Conservation (phyloP, 1,139 yeast genomes). For the Pichia sp. region DNA sequence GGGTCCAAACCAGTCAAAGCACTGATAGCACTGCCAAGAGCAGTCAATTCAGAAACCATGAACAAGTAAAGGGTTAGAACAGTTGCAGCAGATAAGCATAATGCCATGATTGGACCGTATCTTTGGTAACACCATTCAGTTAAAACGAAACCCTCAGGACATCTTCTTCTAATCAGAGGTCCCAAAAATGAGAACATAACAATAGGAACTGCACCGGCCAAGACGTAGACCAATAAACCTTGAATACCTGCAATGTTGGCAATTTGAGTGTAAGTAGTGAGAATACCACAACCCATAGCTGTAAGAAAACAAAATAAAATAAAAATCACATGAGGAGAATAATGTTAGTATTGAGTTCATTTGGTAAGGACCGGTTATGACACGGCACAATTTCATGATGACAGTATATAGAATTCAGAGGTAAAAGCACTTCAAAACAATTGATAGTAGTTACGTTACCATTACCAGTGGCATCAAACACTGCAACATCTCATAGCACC, state of each 20-base stretch:
- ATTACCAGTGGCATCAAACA: too few species aligned
- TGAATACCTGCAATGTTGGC: conserved; percentile 84
- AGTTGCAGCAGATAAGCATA: conserved; percentile 75
- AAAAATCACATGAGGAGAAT: background rate
- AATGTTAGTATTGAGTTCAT: too few species aligned
- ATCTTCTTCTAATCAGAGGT: conserved; percentile 66
- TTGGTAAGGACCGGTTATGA: too few species aligned
- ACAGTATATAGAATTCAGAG: too few species aligned
- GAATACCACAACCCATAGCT: conserved; percentile 90
- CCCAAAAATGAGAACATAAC: conserved; percentile 76
- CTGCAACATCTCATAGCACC: too few species aligned
- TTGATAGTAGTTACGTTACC: too few species aligned
- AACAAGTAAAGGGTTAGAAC: conserved; percentile 80
- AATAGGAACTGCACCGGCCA: conserved; percentile 82
- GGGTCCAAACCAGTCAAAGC: conserved; percentile 77
- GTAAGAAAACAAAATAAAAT: conserved; percentile 13
- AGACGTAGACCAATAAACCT: conserved; percentile 74
- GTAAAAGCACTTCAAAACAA: too few species aligned
- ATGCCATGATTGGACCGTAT: conserved; percentile 64
- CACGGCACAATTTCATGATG: too few species aligned
- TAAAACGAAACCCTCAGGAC: conserved; percentile 87
- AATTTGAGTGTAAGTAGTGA: conserved; percentile 80
- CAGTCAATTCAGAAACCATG: conserved; percentile 83
- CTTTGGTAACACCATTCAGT: conserved; percentile 93
- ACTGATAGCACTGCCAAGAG: conserved; percentile 67